Base-by-base conservation (phyloP, 257 asterid species). In the Vinca minor region DNA sequence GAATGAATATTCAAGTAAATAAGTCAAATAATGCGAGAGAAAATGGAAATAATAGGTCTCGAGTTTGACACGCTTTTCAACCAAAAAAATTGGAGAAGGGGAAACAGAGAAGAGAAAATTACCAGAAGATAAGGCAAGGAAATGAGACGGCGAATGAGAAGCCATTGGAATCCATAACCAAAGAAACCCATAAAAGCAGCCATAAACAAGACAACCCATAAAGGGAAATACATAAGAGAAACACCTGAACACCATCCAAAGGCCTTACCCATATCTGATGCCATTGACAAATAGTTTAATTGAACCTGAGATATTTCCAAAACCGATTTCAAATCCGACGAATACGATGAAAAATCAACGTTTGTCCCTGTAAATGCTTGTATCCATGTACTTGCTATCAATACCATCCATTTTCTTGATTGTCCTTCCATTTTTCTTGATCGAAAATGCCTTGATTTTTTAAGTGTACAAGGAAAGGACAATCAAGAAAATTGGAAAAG, bases 161-260 rank as follows among this genome's bases (percentile, higher is more conserved):
- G 89, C 85, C 85, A 84, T 50, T 87, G 89, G 17, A 81, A 61
- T 3, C 89, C 89, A 66, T 84, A 87, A 13, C 91, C 87, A 29
- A 78, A 18, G 63, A 87, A 68, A 20, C 89, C 92, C 84, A 84
- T 78, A 31, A 78, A 71, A 64, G 92, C 85, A 50, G 87, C 83
- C 26, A 77, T 12, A 64, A 73, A 53, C 76, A 79, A 25, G 60
- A 84, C 86, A 55, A 79, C 58, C 86, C 83, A 79, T 25, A 76
- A 57, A 0, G 84, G 89, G 12, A 79, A 75, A 67, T 71, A 76
- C 70, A 76, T 25, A 5, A 84, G 83, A 65, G 57, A 66, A 29
- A 83, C 73, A 3, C 95, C 93, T 0, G 85, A 82, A 62, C 89
- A 82, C 92, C 95, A 87, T 12, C 95, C 95, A 15, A 87, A 84